phyloP scores from a whole-genome alignment of 2,329 filamentous ascomycete species.

The Fusarium chlamydosporum region DNA sequence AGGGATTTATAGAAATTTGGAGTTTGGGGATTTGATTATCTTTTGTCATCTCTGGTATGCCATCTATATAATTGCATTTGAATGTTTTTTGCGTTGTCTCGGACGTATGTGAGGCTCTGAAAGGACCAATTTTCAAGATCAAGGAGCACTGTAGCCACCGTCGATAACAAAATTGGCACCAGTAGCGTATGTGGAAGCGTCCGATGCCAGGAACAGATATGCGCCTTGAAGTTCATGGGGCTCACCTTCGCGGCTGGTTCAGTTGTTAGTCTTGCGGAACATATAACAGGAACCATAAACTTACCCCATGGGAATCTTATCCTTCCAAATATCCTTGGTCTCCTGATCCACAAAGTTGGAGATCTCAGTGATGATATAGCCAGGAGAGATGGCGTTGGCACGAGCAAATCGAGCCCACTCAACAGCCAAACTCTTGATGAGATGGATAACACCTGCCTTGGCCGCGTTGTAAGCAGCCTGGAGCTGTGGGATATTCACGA shows the following conservation, averaged over 20 bases:
- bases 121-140: background rate
- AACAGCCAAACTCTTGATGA: conserved; percentile 67
- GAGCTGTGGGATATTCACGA: conserved; percentile 67
- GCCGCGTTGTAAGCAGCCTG: conserved; percentile 70
- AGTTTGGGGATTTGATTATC: background rate
- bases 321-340: conserved; percentile 48
- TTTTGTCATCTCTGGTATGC: conserved; percentile 9
- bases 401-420: conserved; percentile 71
- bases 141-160: conserved; percentile 52
- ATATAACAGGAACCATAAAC: background rate
- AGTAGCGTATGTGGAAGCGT: conserved; percentile 53
- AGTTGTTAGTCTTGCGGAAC: conserved; percentile 16
- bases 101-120: background rate
- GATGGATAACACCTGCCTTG: conserved; percentile 69
- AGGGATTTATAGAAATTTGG: background rate
- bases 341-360: conserved; percentile 50
- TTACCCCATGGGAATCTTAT: conserved; percentile 49
- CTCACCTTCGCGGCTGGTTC: conserved; percentile 47
- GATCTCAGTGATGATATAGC: conserved; percentile 54
- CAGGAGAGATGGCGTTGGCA: conserved; percentile 65
- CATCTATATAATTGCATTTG: background rate
- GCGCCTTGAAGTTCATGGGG: conserved; percentile 49
- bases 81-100: too few species aligned
- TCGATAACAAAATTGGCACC: conserved; percentile 54
- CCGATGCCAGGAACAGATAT: conserved; percentile 51